Base-by-base conservation (phyloP, 805 yeast genomes). In the Hemisphaericaspora nanyangensis region DNA sequence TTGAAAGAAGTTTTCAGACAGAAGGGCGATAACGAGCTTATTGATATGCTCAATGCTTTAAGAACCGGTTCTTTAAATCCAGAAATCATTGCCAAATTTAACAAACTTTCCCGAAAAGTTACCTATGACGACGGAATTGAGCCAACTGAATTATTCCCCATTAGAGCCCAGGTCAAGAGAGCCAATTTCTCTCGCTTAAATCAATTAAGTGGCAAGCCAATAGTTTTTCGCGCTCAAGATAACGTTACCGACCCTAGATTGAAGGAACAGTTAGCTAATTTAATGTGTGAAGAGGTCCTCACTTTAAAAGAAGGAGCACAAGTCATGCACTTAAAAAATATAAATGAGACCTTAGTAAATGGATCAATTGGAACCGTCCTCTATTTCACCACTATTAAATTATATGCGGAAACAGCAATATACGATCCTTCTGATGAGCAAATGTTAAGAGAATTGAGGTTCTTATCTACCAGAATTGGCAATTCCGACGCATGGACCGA, bases 61-160 rank as follows among this genome's bases (percentile, higher is more conserved):
- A 75, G 99, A 57, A 61, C 77, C 37, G 98, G 97, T 3, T 62
- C 71, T 13, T 68, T 89, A 17, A 68, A 74, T 4, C 60, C 65
- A 1, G 67, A 65, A 11, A 72, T 86, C 25, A 66, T 71, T 1
- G 38, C 40, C 0, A 66, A 72, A 31, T 80, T 91, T 45, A 53
- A 56, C 28, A 52, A 59, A 6, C 66, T 90, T n/a, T 63, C 73
- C n/a, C 70, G 95, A 45, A 65, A 68, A 1, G 74, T 85, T 1
- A 37, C 45, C 0, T 78, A 82, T 46, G 71, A 73, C 1, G 95
- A 85, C 54, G 95, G 91, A 0, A 79, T 93, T 7, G 78, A 72
- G 32, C 96, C 99, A 2, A 88, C 99, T 0, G 96, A 89, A 56
- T 63, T 93, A 32, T 93, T 78, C 51, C 87, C 97, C 0, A 86